Evolutionary conservation across 2,329 filamentous ascomycete genomes (phyloP), one percentile per base, ranked within the genome.

Genomic region (Diplodia seriata): DNA sequence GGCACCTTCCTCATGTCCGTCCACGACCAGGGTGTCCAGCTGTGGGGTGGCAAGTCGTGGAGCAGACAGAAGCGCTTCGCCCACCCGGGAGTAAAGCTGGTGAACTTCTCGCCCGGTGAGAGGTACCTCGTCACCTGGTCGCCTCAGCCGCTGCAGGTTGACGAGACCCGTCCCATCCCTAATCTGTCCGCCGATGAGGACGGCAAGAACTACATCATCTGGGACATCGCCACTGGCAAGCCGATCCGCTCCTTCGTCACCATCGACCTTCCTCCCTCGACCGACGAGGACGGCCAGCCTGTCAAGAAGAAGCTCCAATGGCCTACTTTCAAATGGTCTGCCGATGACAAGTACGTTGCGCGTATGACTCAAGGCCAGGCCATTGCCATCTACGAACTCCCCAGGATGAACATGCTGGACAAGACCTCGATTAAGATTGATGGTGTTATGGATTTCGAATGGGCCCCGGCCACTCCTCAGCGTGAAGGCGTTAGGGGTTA

Each of bases 271-370:
- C 88, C 91, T 36, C 85, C 87, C 59, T 82, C 82, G 47, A 81
- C 80, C 61, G 89, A 89, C 67, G 85, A 84, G 47, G 87, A 89
- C 47, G 88, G 87, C 70, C 84, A 88, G 69, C 86, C 87, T 36
- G 83, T 87, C 71, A 96, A 97, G 85, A 92, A 93, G 81, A 97
- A 97, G 87, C 89, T 96, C 74, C 92, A 95, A 77, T 99, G 95
- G 95, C 95, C 95, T 29, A 94, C 94, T 2, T 99, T 99, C 89
- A 99, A 99, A 84, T 99, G 95, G 95, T 98, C 95, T 36, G 85
- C 95, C 3, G 95, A 99, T 77, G 93, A 97, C 82, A 95, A 96
- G 81, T 99, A 97, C 79, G 94, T 98, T 70, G 95, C 95, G 26
- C 90, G 95, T 70, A 89, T 98, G 84, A 93, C 89, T 70, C 93